A percentile compares a stretch with the other conserved stretches of the same genome.
phyloP scores from a whole-genome alignment of 768 basidiomycete genomes.

The Phylloporus rhodoxanthus region DNA sequence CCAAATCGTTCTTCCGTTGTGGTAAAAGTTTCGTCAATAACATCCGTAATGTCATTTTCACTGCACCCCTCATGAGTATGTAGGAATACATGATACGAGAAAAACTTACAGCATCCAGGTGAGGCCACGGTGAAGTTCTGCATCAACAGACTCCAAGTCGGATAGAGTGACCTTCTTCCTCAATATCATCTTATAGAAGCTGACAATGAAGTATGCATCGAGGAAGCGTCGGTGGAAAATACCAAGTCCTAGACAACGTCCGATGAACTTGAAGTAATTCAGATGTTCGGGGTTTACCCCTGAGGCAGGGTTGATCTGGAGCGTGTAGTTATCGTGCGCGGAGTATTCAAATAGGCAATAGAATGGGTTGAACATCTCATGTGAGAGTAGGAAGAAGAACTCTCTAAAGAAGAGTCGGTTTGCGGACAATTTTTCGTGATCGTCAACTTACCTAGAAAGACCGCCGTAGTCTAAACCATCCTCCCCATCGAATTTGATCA shows the following conservation, averaged over 20 bases:
- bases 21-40: slow-evolving; percentile 97
- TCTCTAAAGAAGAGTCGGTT: slow-evolving; percentile 52
- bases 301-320: slow-evolving; percentile 98
- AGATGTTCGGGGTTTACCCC: slow-evolving; percentile 98
- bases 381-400: slow-evolving; percentile 99
- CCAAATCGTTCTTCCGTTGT: slow-evolving; percentile 98
- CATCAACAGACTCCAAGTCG: slow-evolving; percentile 96
- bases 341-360: slow-evolving; percentile 99
- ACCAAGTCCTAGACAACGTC: slow-evolving; percentile 87
- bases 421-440: background rate
- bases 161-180: slow-evolving; percentile 94
- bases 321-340: slow-evolving; percentile 98
- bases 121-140: slow-evolving; percentile 87
- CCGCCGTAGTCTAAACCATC: slow-evolving; percentile 99
- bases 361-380: slow-evolving; percentile 99
- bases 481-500: slow-evolving; percentile 99
- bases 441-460: slow-evolving; percentile 69
- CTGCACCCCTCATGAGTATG: slow-evolving; percentile 36
- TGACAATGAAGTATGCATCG: slow-evolving; percentile 98
- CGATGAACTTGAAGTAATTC: slow-evolving; percentile 99
- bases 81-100: background rate
- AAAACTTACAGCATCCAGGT: slow-evolving; percentile 94
- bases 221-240: slow-evolving; percentile 99
- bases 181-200: slow-evolving; percentile 99
- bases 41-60: slow-evolving; percentile 96